phyloP scores from a whole-genome alignment of 148 eudicot species.

The Vaccinium darrowii region DNA sequence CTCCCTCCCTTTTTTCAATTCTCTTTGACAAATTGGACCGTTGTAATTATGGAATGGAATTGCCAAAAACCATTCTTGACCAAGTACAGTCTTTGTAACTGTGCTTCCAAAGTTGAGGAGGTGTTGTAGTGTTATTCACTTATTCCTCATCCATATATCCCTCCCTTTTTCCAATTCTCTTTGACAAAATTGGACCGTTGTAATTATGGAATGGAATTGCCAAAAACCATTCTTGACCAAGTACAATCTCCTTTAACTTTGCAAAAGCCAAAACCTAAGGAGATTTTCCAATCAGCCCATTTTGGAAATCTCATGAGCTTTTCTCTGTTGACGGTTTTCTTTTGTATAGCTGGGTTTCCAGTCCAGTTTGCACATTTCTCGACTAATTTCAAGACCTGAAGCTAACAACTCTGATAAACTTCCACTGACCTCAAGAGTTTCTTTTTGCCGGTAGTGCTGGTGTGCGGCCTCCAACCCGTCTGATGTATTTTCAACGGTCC shows the following conservation, averaged over 20 bases:
- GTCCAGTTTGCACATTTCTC: not conserved
- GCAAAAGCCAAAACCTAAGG: not conserved
- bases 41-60: slow-evolving; percentile 8
- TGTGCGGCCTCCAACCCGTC: too few relatives aligned
- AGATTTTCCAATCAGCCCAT: not conserved
- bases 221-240: not conserved
- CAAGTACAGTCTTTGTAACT: not conserved
- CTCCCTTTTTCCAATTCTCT: slow-evolving; percentile 16
- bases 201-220: slow-evolving; percentile 4
- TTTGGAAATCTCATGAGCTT: not conserved
- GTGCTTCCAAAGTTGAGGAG: slow-evolving; percentile 31
- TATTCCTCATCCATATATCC: slow-evolving; percentile 47
- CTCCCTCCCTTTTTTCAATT: slow-evolving; percentile 19
- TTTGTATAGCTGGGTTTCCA: not conserved
- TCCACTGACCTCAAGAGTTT: not conserved
- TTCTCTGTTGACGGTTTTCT: not conserved
- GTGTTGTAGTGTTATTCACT: slow-evolving; percentile 34
- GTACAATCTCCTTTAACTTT: not conserved
- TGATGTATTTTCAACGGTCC: too few relatives aligned
- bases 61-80: not conserved
- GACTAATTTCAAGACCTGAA: not conserved
- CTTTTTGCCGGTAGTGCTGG: not conserved
- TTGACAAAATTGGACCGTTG: slow-evolving; percentile 9
- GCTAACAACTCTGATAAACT: not conserved
- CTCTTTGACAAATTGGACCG: slow-evolving; percentile 13